These are phyloP conservation scores for Pseudogymnoascus sp. DNA, from an alignment of 2,329 filamentous ascomycete species.

Conservation along the genomic window DNA sequence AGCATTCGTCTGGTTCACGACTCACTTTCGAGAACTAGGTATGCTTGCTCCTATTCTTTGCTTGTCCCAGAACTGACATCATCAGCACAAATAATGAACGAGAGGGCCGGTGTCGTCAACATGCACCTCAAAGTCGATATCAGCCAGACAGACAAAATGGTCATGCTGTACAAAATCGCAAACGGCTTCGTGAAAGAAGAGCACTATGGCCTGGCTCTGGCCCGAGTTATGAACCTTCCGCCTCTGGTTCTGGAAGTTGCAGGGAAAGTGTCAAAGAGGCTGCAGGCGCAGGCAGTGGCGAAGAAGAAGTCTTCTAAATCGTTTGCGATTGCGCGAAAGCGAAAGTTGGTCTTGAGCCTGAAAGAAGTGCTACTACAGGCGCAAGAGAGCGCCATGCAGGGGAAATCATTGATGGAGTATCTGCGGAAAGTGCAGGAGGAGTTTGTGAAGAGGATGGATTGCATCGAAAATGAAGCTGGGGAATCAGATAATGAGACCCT, in stretches of 20 bases:
- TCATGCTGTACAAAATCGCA: slow-evolving; percentile 79
- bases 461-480: slow-evolving; percentile 39
- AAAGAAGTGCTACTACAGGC: slow-evolving; percentile 66
- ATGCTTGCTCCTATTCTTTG: slow-evolving; percentile 16
- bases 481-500: background rate
- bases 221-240: slow-evolving; percentile 67
- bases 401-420: slow-evolving; percentile 54
- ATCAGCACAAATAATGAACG: slow-evolving; percentile 59
- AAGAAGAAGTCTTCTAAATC: slow-evolving; percentile 52
- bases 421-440: slow-evolving; percentile 62
- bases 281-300: slow-evolving; percentile 50
- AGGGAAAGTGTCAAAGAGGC: slow-evolving; percentile 52
- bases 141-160: slow-evolving; percentile 52
- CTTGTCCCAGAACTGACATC: slow-evolving; percentile 5
- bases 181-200: slow-evolving; percentile 62
- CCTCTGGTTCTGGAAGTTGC: slow-evolving; percentile 58
- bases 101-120: slow-evolving; percentile 72
- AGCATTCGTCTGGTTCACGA: slow-evolving; percentile 84
- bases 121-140: slow-evolving; percentile 71
- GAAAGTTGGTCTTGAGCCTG: slow-evolving; percentile 66
- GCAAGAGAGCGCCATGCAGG: slow-evolving; percentile 54
- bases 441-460: slow-evolving; percentile 63
- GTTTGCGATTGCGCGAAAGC: slow-evolving; percentile 50
- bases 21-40: slow-evolving; percentile 77
- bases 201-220: slow-evolving; percentile 79